Evolutionary conservation across 2,329 filamentous ascomycete species (phyloP).

Genomic region (Aureobasidium sp.): DNA sequence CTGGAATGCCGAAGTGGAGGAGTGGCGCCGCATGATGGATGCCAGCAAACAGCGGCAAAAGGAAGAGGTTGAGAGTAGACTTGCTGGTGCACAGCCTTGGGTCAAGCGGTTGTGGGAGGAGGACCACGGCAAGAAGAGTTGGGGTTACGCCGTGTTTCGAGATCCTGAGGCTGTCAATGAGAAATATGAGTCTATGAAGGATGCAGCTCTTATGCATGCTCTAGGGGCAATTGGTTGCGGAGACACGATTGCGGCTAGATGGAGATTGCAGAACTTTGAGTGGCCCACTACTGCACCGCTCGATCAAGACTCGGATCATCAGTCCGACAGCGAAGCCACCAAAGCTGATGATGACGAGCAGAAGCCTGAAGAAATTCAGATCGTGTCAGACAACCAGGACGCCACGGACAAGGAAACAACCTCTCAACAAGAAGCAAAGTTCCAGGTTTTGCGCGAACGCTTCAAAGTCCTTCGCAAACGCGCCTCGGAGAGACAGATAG

Average conservation of each 20-base stretch:
- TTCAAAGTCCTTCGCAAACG: background rate
- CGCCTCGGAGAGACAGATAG: background rate
- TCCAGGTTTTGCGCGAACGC: background rate
- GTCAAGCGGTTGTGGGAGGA: background rate
- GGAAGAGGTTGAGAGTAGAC: background rate
- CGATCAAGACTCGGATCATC: background rate
- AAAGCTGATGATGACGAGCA: background rate
- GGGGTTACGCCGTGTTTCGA: background rate
- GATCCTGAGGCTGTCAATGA: background rate
- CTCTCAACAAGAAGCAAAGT: background rate
- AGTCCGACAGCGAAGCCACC: background rate
- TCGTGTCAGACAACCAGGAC: background rate
- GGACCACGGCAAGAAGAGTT: background rate
- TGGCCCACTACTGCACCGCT: background rate
- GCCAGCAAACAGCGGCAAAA: background rate
- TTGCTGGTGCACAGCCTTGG: background rate
- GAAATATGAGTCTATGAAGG: background rate
- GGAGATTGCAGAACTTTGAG: background rate
- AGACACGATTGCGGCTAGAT: background rate
- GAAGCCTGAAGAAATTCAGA: background rate
- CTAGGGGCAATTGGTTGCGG: background rate
- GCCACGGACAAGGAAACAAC: background rate
- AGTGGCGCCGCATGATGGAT: background rate
- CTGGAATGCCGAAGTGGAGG: background rate
- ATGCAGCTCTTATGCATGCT: background rate